Conservation (phyloP, 2,329 filamentous ascomycete genomes). For the Aspergillus spinulosporus region DNA sequence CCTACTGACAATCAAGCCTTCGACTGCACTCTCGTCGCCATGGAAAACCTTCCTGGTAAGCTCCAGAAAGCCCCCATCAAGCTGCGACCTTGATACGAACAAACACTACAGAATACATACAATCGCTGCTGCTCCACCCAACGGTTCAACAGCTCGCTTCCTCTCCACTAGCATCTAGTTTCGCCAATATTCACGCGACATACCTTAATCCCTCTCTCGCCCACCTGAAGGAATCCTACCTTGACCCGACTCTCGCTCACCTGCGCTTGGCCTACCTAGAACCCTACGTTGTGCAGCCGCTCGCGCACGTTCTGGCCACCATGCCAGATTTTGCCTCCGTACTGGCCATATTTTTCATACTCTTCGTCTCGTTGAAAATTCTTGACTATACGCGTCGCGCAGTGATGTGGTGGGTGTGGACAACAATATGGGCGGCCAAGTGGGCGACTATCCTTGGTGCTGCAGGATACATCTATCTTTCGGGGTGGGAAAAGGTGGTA, state of each 20-base stretch:
- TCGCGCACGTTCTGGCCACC: slow-evolving; percentile 37
- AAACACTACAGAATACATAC: slow-evolving; percentile 16
- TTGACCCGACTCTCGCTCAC: slow-evolving; percentile 25
- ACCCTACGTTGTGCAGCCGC: slow-evolving; percentile 49
- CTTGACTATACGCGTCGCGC: slow-evolving; percentile 69
- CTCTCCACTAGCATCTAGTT: slow-evolving; percentile 18
- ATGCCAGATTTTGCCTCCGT: slow-evolving; percentile 40
- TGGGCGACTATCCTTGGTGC: slow-evolving; percentile 62
- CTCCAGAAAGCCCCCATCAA: neutral
- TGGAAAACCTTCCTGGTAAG: slow-evolving; percentile 22
- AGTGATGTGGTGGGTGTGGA: slow-evolving; percentile 73
- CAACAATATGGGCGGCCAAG: slow-evolving; percentile 63
- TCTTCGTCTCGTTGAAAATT: slow-evolving; percentile 66
- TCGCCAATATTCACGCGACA: slow-evolving; percentile 16
- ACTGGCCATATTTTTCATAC: slow-evolving; percentile 56
- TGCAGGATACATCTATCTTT: slow-evolving; percentile 55
- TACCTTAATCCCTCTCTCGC: slow-evolving; percentile 17
- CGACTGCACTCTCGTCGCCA: slow-evolving; percentile 1
- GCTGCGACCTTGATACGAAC: slow-evolving; percentile 3
- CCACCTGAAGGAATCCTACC: slow-evolving; percentile 16
- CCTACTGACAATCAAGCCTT: neutral
- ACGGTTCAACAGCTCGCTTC: slow-evolving; percentile 20
- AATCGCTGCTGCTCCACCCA: slow-evolving; percentile 19
- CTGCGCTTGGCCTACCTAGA: slow-evolving; percentile 46
- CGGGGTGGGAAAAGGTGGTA: slow-evolving; percentile 36